Evolutionary conservation across 2,329 filamentous ascomycete genomes (phyloP).

Genomic region (Aspergillus sp.): DNA sequence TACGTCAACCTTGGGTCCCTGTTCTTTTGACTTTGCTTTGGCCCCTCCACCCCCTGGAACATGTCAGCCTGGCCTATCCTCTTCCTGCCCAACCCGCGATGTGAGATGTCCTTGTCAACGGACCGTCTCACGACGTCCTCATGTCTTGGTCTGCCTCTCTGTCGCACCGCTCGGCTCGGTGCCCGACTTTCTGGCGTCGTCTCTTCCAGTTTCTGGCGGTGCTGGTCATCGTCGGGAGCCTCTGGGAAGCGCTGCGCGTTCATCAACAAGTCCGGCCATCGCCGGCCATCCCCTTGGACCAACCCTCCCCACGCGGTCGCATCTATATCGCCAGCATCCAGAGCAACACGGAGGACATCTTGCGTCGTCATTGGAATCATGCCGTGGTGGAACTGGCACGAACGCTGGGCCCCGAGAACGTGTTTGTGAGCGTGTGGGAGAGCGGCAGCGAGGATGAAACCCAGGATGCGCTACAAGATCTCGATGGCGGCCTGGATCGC

Average conservation of each 20-base stretch:
- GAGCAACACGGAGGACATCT: slow-evolving; percentile 57
- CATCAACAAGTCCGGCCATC: background rate
- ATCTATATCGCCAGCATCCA: slow-evolving; percentile 68
- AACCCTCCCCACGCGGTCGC: slow-evolving; percentile 15
- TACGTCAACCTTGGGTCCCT: background rate
- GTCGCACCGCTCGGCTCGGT: background rate
- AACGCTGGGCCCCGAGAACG: slow-evolving; percentile 60
- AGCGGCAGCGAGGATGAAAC: slow-evolving; percentile 69
- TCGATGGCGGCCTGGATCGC: slow-evolving; percentile 54
- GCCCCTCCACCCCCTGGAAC: background rate
- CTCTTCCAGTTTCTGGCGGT: background rate
- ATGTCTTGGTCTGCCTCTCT: background rate
- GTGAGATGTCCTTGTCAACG: background rate
- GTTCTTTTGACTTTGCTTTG: too few species aligned
- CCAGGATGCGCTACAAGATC: slow-evolving; percentile 60
- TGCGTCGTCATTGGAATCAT: slow-evolving; percentile 62
- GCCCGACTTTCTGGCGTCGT: background rate
- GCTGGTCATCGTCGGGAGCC: background rate
- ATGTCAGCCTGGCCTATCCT: background rate
- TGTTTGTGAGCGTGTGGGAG: slow-evolving; percentile 68
- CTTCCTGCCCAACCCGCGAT: background rate
- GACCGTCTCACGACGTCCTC: background rate
- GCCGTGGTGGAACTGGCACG: slow-evolving; percentile 59
- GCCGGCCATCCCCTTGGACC: background rate
- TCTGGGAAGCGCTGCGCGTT: background rate